Evolutionary conservation across 306 rosid species (phyloP), one percentile per base, ranked within the genome.

Genomic region (Glycine latifolia): DNA sequence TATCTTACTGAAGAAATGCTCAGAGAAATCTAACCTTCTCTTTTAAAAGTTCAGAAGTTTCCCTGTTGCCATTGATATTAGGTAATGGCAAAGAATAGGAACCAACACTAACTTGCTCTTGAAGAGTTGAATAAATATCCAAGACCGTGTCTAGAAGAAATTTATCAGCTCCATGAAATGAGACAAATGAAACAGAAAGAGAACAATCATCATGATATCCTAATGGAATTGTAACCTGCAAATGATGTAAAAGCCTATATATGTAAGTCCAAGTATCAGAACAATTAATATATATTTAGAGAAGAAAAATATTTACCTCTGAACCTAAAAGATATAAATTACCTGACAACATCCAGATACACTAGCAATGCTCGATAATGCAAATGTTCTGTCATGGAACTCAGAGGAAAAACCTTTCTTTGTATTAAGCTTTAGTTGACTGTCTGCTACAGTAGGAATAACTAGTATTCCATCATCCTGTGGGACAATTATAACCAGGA

Each of bases 61-160:
- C 98, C 86, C 75, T 70, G 78, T 80, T 80, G 14, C 90, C 91
- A 72, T 88, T 90, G 78, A 87, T 81, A 76, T 88, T 88, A 78
- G 88, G 85, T 68, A 88, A 58, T 39, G 89, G 84, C 72, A 81
- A 70, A 67, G 73, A 66, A 82, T 71, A 20, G 14, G 87, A 37
- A 55, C 77, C 91, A 65, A 71, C 66, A 73, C 85, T 71, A 67
- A 78, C 87, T 88, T 87, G 90, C 89, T 88, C 89, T 84, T 87
- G 86, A 82, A 94, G 91, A 79, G 85, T 79, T 48, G 89, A 16
- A 88, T 90, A 82, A 85, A 92, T 84, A 83, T 90, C 97, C 92
- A 94, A 85, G 81, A 94, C 86, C 15, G 84, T 89, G 73, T 91
- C 95, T 63, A 94, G 95, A 86, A 94, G 98, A 91, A 94, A 94